Evolutionary conservation across 495 filamentous ascomycete genomes (phyloP), one percentile per base, ranked within the genome.

Genomic region (Friedmanniomyces simplex): DNA sequence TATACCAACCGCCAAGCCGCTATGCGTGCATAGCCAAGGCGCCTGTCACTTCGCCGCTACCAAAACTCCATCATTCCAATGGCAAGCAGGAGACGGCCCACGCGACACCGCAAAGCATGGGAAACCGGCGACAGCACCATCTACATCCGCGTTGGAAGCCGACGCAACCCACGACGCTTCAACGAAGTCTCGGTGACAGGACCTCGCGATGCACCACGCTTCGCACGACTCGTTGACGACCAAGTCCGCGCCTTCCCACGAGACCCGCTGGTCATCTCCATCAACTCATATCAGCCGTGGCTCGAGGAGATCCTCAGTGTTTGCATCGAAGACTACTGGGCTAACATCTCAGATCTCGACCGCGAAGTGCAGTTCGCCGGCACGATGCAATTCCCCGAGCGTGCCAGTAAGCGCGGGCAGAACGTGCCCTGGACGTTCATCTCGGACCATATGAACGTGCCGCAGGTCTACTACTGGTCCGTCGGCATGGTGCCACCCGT

Each of bases 401-500:
- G 43, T 21, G 51, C 60, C 14, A 60, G 36, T 36, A 59, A 52
- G 43, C 41, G 48, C n/a, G 52, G 41, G 14, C 26, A 52, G 21
- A 50, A 52, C 32, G 56, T 60, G 7, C 63, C 63, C 5, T 66
- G 63, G 63, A 57, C 63, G 14, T 66, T 63, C 45, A 63, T 66
- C 25, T 37, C 62, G 26, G 63, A 66, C 37, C 52, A 66, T 21
- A 59, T 66, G 60, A 66, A 66, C 28, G 56, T 66, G 1, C 60
- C 63, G 14, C 60, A 66, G 21, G 63, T 66, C 49, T 66, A 60
- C 50, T 63, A 57, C 55, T 66, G 63, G 63, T 59, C 60, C 2
- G 60, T 63, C 26, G 60, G 37, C 21, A 42, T 60, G 46, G 50
- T 55, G 16, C 63, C 63, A 14, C 63, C 60, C 7, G 6, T 37